Conservation (phyloP, 164 flowering plant species). For the Vitis riparia region DNA sequence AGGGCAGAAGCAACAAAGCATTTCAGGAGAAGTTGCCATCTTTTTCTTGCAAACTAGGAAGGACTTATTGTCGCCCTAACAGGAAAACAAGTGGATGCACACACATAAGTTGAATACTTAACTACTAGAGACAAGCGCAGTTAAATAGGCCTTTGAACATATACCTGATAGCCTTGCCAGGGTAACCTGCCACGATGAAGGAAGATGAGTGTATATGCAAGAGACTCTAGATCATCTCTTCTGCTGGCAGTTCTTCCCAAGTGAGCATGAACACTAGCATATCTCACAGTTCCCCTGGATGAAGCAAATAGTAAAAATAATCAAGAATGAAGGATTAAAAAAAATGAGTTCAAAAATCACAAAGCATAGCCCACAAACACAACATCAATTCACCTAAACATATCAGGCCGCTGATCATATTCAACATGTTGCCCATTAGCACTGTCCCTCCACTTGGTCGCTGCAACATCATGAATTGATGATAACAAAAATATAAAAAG, state of each 20-base stretch:
- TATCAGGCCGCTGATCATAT: slow-evolving; percentile 94
- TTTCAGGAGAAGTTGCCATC: slow-evolving; percentile 85
- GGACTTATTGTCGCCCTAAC: slow-evolving; percentile 87
- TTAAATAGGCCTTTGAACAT: background rate
- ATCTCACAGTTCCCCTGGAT: slow-evolving; percentile 81
- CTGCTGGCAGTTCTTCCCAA: slow-evolving; percentile 95
- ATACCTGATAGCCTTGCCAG: slow-evolving; percentile 95
- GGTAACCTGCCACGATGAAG: slow-evolving; percentile 82
- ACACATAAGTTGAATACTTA: background rate
- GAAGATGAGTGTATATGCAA: slow-evolving; percentile 85
- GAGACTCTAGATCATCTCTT: slow-evolving; percentile 95
- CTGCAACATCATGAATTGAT: slow-evolving; percentile 36
- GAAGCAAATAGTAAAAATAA: slow-evolving; percentile 12
- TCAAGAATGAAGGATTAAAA: background rate
- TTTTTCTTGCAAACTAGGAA: slow-evolving; percentile 88
- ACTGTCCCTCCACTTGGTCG: slow-evolving; percentile 83
- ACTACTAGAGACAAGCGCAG: background rate
- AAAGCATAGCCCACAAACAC: background rate
- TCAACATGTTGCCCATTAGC: slow-evolving; percentile 77
- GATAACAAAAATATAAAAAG: background rate
- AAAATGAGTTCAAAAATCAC: background rate
- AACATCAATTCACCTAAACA: slow-evolving; percentile 61
- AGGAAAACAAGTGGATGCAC: slow-evolving; percentile 2
- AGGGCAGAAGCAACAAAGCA: slow-evolving; percentile 83
- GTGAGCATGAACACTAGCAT: slow-evolving; percentile 95